Conservation (phyloP, 78 protist genomes). For the slime mould (Dictyostelium discoideum) region dicty_2.7 NC_007090.3:2723001-2723500, state of each 20-base stretch:
- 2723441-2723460: neutral
- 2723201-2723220: neutral
- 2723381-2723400: neutral
- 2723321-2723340: neutral
- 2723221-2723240: neutral
- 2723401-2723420: neutral
- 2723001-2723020: neutral
- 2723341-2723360: neutral
- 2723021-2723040: constrained; percentile 38
- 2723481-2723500: constrained; percentile 7
- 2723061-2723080: neutral
- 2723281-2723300: constrained; percentile 6
- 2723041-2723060: neutral
- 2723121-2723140: constrained; percentile 18
- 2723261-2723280: constrained; percentile 17
- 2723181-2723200: neutral
- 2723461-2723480: neutral
- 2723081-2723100: neutral
- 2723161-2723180: neutral
- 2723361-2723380: neutral
- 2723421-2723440: neutral
- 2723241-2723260: constrained; percentile 40
- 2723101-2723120: neutral
- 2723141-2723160: neutral
- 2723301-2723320: neutral